Base-by-base conservation (phyloP, 805 yeast genomes). In the Saturnispora dispora region DNA sequence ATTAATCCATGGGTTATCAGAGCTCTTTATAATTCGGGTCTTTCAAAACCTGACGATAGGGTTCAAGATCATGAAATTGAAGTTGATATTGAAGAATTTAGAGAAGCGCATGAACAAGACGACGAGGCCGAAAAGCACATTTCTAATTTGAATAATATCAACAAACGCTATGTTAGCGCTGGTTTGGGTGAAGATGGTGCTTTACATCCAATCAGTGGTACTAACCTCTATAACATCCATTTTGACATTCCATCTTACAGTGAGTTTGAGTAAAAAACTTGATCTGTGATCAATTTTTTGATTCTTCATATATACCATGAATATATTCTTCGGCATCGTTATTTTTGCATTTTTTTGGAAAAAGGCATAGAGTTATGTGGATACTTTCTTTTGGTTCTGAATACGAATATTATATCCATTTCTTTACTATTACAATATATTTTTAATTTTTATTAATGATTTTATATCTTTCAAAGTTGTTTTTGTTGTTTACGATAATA, bases 1-100 rank as follows among this genome's bases (percentile, higher is more conserved):
- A 69, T 85, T 44, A 82, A 85, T 51, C 90, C 91, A 9, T 90
- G 97, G 97, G 79, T 86, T 50, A 81, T 87, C 60, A 77, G 91
- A 62, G 85, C 84, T 5, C 75, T 90, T 57, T 63, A 84, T 43
- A 77, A 80, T 58, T 82, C 82, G 52, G 95, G 95, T 1, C 88
- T 88, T 69, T 95, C 46, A 4, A 53, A 47, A 36, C 35, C 15
- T 7, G 37, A n/a, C 11, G 52, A 48, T 13, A 50, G 40, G 23
- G 52, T 33, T 28, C 54, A 51, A 35, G 48, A 52, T 27, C 54
- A 57, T 25, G 55, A 43, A 35, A 48, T 53, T 20, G 58, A 44
- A 36, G 52, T 45, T 50, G 53, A 51, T n/a, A 43, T 51, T 36
- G 50, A 51, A 35, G 50, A 51, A 43, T 41, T 45, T 7, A 45